Conservation (phyloP, 148 eudicot genomes). For the Pouteria glomerata region DNA sequence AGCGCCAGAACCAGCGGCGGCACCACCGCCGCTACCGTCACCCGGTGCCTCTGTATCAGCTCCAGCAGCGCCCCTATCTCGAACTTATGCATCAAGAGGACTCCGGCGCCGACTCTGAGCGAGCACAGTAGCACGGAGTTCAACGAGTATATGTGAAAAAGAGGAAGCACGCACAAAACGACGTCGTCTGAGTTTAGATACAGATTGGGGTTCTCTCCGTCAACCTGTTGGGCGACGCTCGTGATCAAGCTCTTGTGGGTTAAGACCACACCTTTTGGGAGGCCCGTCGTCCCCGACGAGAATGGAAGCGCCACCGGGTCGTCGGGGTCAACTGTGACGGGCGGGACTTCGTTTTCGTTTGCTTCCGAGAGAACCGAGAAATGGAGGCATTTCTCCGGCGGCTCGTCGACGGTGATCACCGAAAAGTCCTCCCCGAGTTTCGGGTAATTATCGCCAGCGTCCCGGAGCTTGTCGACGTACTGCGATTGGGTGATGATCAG, state of each 20-base stretch:
- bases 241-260: slow-evolving; percentile 75
- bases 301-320: slow-evolving; percentile 81
- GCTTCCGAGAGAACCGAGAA: slow-evolving; percentile 42
- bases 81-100: slow-evolving; percentile 73
- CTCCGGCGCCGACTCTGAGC: slow-evolving; percentile 62
- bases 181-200: slow-evolving; percentile 56
- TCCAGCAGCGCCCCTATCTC: slow-evolving; percentile 61
- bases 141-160: slow-evolving; percentile 77
- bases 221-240: slow-evolving; percentile 80
- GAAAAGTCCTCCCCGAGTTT: slow-evolving; percentile 35
- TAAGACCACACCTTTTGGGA: slow-evolving; percentile 83
- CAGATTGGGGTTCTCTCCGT: slow-evolving; percentile 82
- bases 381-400: slow-evolving; percentile 45
- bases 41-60: slow-evolving; percentile 57
- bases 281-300: slow-evolving; percentile 85
- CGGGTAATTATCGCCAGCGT: slow-evolving; percentile 12
- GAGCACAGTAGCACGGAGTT: slow-evolving; percentile 70
- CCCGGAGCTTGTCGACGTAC: slow-evolving; percentile 54
- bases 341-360: slow-evolving; percentile 23
- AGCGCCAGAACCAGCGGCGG: slow-evolving; percentile 79
- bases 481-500: slow-evolving; percentile 54
- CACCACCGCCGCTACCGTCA: slow-evolving; percentile 78
- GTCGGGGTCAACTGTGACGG: slow-evolving; percentile 36
- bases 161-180: slow-evolving; percentile 70
- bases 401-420: slow-evolving; percentile 45